A percentile compares a stretch with the other conserved stretches of the same genome.
phyloP scores from a whole-genome alignment of 768 basidiomycete genomes.

The Kwoniella pini region DNA sequence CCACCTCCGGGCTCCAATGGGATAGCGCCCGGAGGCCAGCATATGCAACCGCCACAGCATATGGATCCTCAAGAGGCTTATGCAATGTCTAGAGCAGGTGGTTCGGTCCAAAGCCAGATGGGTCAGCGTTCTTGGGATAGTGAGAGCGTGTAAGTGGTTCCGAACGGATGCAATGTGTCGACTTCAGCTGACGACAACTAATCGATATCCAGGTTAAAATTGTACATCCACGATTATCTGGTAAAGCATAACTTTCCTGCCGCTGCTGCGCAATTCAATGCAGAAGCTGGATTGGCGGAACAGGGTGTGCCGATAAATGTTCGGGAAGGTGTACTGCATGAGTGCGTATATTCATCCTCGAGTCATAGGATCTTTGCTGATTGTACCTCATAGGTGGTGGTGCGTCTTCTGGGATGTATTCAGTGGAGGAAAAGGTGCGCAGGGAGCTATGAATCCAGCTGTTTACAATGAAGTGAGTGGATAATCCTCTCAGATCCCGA shows the following conservation, averaged over 20 bases:
- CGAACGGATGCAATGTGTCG: no score
- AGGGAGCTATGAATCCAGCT: constrained; percentile 37
- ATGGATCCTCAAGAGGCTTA: constrained; percentile 24
- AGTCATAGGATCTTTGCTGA: neutral
- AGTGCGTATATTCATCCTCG: constrained; percentile 41
- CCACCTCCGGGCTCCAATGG: constrained; percentile 39
- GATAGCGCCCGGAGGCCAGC: constrained; percentile 15
- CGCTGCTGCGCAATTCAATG: constrained; percentile 48
- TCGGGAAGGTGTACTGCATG: constrained; percentile 53
- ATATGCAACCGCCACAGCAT: constrained; percentile 23
- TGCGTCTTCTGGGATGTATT: constrained; percentile 54
- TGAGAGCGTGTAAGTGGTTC: constrained; percentile 35
- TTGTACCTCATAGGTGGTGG: constrained; percentile 50
- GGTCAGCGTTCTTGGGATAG: constrained; percentile 30
- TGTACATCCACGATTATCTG: constrained; percentile 56
- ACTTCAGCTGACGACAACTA: no score
- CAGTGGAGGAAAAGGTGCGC: constrained; percentile 42
- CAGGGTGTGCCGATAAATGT: constrained; percentile 54
- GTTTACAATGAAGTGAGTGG: constrained; percentile 48
- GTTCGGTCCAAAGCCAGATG: constrained; percentile 24
- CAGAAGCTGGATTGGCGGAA: constrained; percentile 48
- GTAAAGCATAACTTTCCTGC: constrained; percentile 50
- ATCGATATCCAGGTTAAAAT: constrained; percentile 45
- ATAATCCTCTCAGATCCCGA: neutral
- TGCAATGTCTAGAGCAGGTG: constrained; percentile 38